Evolutionary conservation across 2,329 filamentous ascomycete genomes (phyloP), one percentile per base, ranked within the genome.

Genomic region (Pseudogymnoascus sp.): DNA sequence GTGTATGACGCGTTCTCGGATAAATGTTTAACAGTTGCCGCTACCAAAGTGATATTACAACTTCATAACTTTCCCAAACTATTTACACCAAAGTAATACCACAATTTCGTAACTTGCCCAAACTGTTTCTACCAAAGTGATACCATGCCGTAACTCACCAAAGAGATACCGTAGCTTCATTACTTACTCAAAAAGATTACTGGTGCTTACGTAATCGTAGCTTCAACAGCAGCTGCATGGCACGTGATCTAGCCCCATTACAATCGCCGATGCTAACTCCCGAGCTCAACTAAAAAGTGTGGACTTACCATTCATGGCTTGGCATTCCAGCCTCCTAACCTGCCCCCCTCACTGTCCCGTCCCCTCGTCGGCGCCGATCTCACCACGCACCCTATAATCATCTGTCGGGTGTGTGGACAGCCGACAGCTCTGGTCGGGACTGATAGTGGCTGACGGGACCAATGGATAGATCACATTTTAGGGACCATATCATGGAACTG

Each of bases 221-320:
- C 31, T 33, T 33, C 23, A 26, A 26, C 23, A 4, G 23, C 3
- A 26, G 23, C 5, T 2, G 23, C 23, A 1, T 26, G 5, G 5
- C 23, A 26, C 23, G 23, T 26, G 23, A 26, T 26, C 3, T 26
- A 26, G 23, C 23, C 29, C 45, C 49, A 26, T 19, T 31, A 33
- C 29, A 55, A 33, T 19, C 29, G 33, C 49, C 49, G 49, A 19
- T 55, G n/a, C 49, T 55, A 55, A 55, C 49, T 55, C 49, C 49
- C 26, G 45, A 55, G 45, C 14, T 52, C 23, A 29, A 29, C 39
- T 6, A 43, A 4, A 41, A 4, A 41, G 19, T 43, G 21, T 14
- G 11, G 31, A 12, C 8, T 12, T 33, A 12, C 19, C 21, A 49
- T 49, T 7, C 21, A 29, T 52, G 23, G 5, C 49, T 55, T 55